phyloP scores from a whole-genome alignment of 352 stramenopile species.

The Phytophthora sp. region DNA sequence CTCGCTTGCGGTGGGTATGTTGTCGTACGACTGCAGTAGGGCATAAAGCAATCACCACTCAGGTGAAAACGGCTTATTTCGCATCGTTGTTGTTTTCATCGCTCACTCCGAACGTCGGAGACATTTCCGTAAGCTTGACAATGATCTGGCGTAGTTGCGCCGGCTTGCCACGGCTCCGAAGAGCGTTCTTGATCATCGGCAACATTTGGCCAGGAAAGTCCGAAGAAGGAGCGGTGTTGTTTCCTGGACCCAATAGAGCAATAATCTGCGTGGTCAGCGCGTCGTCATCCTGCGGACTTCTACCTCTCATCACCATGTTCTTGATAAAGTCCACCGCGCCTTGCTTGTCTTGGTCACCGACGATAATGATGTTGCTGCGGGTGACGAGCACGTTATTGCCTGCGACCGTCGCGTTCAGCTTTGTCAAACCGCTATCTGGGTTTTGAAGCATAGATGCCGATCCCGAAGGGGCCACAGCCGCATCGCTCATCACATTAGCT shows the following conservation, averaged over 20 bases:
- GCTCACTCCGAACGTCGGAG: neutral
- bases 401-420: conserved; percentile 9
- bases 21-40: too few species aligned
- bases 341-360: conserved; percentile 12
- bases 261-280: conserved; percentile 18
- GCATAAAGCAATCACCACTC: too few species aligned
- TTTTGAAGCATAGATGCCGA: neutral
- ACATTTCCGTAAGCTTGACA: conserved; percentile 23
- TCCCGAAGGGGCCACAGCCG: too few species aligned
- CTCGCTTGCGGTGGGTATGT: too few species aligned
- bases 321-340: conserved; percentile 15
- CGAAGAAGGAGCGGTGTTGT: neutral
- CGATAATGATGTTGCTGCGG: conserved; percentile 24
- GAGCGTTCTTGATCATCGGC: conserved; percentile 13
- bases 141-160: conserved; percentile 11
- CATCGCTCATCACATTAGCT: too few species aligned
- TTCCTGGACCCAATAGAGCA: conserved; percentile 5
- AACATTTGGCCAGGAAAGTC: conserved; percentile 14
- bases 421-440: neutral
- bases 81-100: neutral
- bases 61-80: neutral
- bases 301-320: conserved; percentile 13
- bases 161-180: conserved; percentile 8
- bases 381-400: conserved; percentile 26
- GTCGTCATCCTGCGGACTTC: conserved; percentile 9